Evolutionary conservation across 495 filamentous ascomycete species (phyloP).

Genomic region (Hypoxylon trugodes): DNA sequence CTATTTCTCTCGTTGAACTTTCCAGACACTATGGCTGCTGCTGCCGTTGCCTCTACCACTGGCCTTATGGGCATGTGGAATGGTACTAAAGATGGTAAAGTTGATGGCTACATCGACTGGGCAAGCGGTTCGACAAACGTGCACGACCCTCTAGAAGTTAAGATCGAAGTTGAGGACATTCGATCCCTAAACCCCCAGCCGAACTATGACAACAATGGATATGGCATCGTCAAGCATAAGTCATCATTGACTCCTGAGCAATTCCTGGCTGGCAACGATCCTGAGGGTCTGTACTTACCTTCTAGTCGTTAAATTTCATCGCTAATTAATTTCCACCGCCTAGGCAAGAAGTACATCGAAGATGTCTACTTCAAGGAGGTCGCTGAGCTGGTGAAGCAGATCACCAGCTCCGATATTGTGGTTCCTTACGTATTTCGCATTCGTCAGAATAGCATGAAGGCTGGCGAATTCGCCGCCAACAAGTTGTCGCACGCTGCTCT

Average conservation of each 20-base stretch:
- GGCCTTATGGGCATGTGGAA: constrained; percentile 46
- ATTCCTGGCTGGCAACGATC: constrained; percentile 39
- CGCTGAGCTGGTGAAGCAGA: constrained; percentile 41
- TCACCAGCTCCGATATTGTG: constrained; percentile 37
- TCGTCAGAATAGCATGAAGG: constrained; percentile 41
- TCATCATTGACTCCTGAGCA: constrained; percentile 41
- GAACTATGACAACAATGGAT: constrained; percentile 34
- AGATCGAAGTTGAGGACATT: constrained; percentile 41
- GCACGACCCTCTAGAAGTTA: constrained; percentile 37
- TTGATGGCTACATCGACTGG: constrained; percentile 41
- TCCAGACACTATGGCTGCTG: constrained; percentile 35
- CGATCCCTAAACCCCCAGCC: constrained; percentile 37
- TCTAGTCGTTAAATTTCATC: background rate
- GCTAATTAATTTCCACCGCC: background rate
- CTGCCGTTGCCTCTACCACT: constrained; percentile 39
- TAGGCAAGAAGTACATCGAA: constrained; percentile 42
- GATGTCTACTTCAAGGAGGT: constrained; percentile 44
- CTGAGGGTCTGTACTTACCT: constrained; percentile 32
- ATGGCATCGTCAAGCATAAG: constrained; percentile 43
- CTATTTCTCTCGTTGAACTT: background rate
- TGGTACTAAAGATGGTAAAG: constrained; percentile 38
- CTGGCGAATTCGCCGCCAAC: constrained; percentile 34
- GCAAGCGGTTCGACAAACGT: constrained; percentile 37
- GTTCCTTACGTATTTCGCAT: constrained; percentile 44
- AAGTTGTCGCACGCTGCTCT: constrained; percentile 41